Evolutionary conservation across 345 rosid genomes (phyloP).

Genomic region (Angophora floribunda): DNA sequence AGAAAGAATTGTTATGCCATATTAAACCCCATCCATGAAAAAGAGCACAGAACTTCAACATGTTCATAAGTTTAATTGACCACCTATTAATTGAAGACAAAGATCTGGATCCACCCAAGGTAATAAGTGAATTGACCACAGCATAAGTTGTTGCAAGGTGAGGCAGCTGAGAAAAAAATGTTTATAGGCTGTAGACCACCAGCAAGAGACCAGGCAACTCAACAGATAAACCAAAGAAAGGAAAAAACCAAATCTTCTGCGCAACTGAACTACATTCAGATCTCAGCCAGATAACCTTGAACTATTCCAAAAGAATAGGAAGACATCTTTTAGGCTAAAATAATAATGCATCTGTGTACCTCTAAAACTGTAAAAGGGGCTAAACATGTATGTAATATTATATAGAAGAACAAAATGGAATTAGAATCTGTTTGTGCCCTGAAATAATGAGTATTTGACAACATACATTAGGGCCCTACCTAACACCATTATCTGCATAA

Average conservation of each 20-base stretch:
- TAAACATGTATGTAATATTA: neutral
- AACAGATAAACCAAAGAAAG: neutral
- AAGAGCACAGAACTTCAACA: neutral
- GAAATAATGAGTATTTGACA: neutral
- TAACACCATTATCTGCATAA: neutral
- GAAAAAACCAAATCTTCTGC: neutral
- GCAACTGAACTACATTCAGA: neutral
- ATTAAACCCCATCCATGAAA: neutral
- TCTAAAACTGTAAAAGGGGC: neutral
- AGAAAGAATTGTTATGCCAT: slow-evolving; percentile 3
- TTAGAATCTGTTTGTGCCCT: neutral
- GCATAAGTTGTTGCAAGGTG: slow-evolving; percentile 97
- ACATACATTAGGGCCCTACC: neutral
- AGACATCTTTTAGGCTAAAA: neutral
- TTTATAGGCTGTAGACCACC: neutral
- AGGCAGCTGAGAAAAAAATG: slow-evolving; percentile 55
- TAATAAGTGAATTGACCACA: slow-evolving; percentile 80
- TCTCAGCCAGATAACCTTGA: neutral
- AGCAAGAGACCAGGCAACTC: neutral
- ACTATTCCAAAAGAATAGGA: neutral
- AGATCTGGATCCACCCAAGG: slow-evolving; percentile 71
- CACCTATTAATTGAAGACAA: slow-evolving; percentile 82
- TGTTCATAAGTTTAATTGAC: slow-evolving; percentile 6
- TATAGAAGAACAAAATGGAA: neutral
- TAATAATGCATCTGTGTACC: neutral